Conservation (phyloP, 2,329 filamentous ascomycete species). For the Orbilia javanica region DNA sequence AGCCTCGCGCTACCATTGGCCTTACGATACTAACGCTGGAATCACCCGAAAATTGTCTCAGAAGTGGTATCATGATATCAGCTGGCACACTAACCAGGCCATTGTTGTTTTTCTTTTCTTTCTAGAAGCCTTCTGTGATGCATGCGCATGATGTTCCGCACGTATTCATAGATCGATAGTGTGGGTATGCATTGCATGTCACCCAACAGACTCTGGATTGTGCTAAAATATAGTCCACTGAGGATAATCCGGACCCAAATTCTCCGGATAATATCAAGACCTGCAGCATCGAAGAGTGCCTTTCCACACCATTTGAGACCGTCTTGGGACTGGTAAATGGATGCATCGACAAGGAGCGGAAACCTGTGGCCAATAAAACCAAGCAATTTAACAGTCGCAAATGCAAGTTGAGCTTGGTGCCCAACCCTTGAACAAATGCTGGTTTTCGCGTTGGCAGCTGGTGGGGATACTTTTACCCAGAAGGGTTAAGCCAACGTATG, state of each 20-base stretch:
- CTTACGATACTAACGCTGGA: neutral
- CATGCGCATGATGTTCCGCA: constrained; percentile 10
- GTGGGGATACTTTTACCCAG: constrained; percentile 36
- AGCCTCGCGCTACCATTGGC: neutral
- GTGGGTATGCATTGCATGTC: neutral
- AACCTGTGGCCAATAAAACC: constrained; percentile 18
- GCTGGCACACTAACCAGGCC: constrained; percentile 7
- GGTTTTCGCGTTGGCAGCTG: constrained; percentile 20
- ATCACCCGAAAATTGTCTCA: constrained; percentile 30
- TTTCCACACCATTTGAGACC: constrained; percentile 7
- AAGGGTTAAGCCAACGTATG: neutral
- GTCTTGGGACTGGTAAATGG: constrained; percentile 1
- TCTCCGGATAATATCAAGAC: constrained; percentile 48
- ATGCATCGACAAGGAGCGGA: constrained; percentile 17
- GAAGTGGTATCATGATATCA: constrained; percentile 19
- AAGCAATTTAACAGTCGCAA: neutral
- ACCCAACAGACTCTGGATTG: constrained; percentile 11
- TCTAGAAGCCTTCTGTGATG: constrained; percentile 55
- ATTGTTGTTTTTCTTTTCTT: constrained; percentile 32
- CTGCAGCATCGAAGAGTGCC: constrained; percentile 1
- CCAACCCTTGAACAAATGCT: constrained; percentile 1
- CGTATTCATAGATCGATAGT: constrained; percentile 4
- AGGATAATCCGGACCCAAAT: constrained; percentile 55
- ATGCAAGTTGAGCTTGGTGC: constrained; percentile 21
- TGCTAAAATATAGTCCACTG: constrained; percentile 22